Conservation (phyloP, 2,329 filamentous ascomycete genomes). For the Ophiostoma quercus region DNA sequence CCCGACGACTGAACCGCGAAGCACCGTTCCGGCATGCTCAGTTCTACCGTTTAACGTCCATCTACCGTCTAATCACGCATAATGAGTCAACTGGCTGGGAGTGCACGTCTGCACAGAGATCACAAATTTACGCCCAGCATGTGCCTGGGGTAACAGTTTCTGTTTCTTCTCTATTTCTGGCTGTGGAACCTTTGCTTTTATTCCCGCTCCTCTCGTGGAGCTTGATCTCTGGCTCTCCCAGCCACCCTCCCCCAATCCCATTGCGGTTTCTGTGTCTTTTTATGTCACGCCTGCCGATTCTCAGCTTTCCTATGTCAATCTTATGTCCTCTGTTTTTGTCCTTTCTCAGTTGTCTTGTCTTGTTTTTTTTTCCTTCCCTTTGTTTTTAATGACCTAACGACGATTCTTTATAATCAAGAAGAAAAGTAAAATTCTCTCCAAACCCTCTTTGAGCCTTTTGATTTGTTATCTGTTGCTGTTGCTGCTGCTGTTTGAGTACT, state of each 20-base stretch:
- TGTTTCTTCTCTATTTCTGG: conserved; percentile 11
- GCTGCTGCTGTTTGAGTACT: background rate
- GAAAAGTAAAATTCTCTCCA: conserved; percentile 17
- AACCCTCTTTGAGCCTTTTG: background rate
- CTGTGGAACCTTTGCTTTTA: background rate
- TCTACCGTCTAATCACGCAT: background rate
- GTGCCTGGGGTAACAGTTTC: conserved; percentile 11
- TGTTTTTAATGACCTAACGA: conserved; percentile 24
- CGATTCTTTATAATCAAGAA: conserved; percentile 18
- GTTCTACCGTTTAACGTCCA: background rate
- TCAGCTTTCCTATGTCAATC: conserved; percentile 11
- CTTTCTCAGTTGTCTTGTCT: background rate
- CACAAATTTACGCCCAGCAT: conserved; percentile 8
- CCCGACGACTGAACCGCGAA: background rate
- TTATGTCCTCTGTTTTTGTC: background rate
- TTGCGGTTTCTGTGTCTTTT: background rate
- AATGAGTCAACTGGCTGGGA: background rate
- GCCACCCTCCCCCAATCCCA: background rate
- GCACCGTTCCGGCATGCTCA: background rate
- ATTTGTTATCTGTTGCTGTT: background rate
- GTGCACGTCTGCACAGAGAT: background rate
- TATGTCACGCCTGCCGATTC: background rate
- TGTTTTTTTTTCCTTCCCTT: conserved; percentile 13
- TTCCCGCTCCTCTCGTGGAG: background rate
- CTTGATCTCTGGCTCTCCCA: background rate